Conservation (phyloP, 345 rosid species). For the Acer saccharum region DNA sequence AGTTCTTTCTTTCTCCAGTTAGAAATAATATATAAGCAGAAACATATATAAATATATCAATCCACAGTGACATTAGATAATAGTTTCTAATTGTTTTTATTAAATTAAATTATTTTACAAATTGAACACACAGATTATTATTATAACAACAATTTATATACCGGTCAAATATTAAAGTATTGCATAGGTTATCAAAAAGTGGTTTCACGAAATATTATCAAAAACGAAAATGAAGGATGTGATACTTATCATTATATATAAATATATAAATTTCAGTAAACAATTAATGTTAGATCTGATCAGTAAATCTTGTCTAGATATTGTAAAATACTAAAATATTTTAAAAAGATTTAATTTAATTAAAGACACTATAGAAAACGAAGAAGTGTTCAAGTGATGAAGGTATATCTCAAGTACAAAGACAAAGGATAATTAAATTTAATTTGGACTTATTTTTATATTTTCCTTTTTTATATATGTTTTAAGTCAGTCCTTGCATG, state of each 20-base stretch:
- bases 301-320: conserved; percentile 26
- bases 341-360: background rate
- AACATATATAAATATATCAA: conserved; percentile 8
- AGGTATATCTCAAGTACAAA: conserved; percentile 6
- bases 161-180: conserved; percentile 38
- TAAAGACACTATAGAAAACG: background rate
- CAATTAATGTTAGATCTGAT: conserved; percentile 17
- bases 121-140: no score
- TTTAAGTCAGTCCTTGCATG: no score
- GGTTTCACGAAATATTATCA: conserved; percentile 20
- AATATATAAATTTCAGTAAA: background rate
- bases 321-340: conserved; percentile 7
- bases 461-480: no score
- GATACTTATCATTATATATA: conserved; percentile 27
- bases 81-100: conserved; percentile 10
- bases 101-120: background rate
- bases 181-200: conserved; percentile 22
- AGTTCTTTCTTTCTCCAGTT: background rate
- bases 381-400: background rate
- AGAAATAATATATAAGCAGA: conserved; percentile 7
- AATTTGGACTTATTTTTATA: no score
- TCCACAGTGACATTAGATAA: conserved; percentile 5
- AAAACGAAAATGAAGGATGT: conserved; percentile 15
- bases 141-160: conserved; percentile 16
- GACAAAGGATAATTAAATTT: background rate